Base-by-base conservation (phyloP, 768 basidiomycete genomes). In the Saitozyma sp. region DNA sequence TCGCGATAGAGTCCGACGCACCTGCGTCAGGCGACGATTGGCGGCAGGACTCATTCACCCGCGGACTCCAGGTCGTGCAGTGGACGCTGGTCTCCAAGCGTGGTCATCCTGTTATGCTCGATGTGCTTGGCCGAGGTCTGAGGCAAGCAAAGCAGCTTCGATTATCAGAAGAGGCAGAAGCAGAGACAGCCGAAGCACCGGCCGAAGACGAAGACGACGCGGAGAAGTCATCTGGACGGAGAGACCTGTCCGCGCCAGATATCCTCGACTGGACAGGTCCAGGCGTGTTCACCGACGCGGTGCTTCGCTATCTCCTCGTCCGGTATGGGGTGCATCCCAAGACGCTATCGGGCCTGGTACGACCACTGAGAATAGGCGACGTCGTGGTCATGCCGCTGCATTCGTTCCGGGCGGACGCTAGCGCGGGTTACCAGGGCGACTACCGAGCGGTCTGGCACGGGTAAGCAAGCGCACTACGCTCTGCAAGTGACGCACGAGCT, bases 1-100 rank as follows among this genome's bases (percentile, higher is more conserved):
- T 73, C 11, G 69, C 68, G 20, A 39, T 70, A 10, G 71, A 73
- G 45, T 43, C 48, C 13, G 71, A 73, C 51, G 29, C 29, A 29
- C 29, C 29, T 5, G 29, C 29, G 29, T 56, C 62, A 14, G 54
- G 58, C 29, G 50, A 54, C 39, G 67, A 68, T 55, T 73, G 71
- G 71, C 38, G 59, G 16, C 50, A 56, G 10, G 54, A 61, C n/a
- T 62, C 58, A 3, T 68, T 64, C 39, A 60, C 62, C 8, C 46
- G 71, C 38, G 71, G 71, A 20, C 49, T 73, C 19, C 71, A 73
- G 50, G 50, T 73, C 49, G 64, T 63, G 1, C 64, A 73, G 60
- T 73, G 71, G 71, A 73, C 71, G 4, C 59, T 73, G 14, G 40
- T 63, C 41, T 61, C 71, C 6, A 67, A 67, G 46, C 62, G 60